phyloP scores from a whole-genome alignment of 352 stramenopile species.

The Globisporangium ultimum region DNA sequence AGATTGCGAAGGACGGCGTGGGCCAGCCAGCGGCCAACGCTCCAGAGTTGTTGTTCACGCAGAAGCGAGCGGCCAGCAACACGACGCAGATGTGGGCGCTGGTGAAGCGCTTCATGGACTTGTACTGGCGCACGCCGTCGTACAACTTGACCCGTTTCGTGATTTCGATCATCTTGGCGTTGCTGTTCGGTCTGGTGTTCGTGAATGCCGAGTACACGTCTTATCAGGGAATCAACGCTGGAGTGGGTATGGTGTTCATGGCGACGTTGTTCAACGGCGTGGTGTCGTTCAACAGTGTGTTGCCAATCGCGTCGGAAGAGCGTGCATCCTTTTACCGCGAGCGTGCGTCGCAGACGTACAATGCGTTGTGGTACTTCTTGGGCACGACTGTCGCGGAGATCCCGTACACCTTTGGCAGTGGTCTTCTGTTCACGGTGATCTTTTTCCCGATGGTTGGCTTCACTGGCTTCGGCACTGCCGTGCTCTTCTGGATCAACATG shows the following conservation, averaged over 20 bases:
- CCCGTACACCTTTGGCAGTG: too few relatives aligned
- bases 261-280: constrained; percentile 73
- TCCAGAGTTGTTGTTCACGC: constrained; percentile 23
- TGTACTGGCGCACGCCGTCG: constrained; percentile 85
- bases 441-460: too few relatives aligned
- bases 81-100: constrained; percentile 22
- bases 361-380: too few relatives aligned
- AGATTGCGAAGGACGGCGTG: constrained; percentile 23
- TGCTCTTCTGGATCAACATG: too few relatives aligned
- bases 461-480: too few relatives aligned
- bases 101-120: constrained; percentile 37
- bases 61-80: constrained; percentile 23
- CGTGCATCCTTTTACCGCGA: too few relatives aligned
- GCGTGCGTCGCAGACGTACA: too few relatives aligned
- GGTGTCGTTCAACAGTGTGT: constrained; percentile 58
- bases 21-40: constrained; percentile 13
- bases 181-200: too few relatives aligned
- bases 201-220: constrained; percentile 27
- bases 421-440: too few relatives aligned
- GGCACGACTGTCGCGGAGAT: too few relatives aligned
- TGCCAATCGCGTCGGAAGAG: too few relatives aligned
- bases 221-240: constrained; percentile 29
- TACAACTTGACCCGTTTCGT: constrained; percentile 83
- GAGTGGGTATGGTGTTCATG: constrained; percentile 76
- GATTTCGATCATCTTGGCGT: constrained; percentile 11